Evolutionary conservation across 306 rosid species (phyloP).

Genomic region (Casuarina equisetifolia): DNA sequence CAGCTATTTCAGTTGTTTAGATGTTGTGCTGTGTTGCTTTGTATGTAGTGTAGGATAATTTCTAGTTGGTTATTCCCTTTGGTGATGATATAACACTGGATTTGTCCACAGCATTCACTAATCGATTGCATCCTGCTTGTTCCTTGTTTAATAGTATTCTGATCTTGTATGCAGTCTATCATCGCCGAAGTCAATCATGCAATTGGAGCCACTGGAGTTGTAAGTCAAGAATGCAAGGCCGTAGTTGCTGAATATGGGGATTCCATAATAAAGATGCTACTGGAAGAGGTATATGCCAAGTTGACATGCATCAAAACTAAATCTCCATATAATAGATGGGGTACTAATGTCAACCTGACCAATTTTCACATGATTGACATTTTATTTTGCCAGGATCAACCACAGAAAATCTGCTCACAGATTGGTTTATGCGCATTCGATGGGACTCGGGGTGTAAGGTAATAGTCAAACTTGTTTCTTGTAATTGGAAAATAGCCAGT

Average conservation of each 20-base stretch:
- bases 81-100: neutral
- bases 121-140: neutral
- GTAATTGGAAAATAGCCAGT: neutral
- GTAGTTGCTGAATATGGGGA: conserved; percentile 64
- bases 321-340: neutral
- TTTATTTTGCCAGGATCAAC: conserved; percentile 44
- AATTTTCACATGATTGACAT: neutral
- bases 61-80: neutral
- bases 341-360: neutral
- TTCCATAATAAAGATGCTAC: conserved; percentile 54
- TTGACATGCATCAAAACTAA: neutral
- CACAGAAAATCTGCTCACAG: conserved; percentile 60
- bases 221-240: conserved; percentile 68
- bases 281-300: conserved; percentile 43
- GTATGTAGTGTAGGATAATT: neutral
- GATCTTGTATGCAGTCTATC: conserved; percentile 41
- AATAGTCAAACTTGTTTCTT: conserved; percentile 11
- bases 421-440: conserved; percentile 66
- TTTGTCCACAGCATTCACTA: neutral
- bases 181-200: conserved; percentile 72
- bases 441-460: conserved; percentile 60
- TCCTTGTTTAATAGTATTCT: neutral
- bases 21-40: neutral
- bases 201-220: conserved; percentile 68
- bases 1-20: neutral